phyloP scores from a whole-genome alignment of 2,329 filamentous ascomycete genomes.

The Botryosphaeria dothidea region DNA sequence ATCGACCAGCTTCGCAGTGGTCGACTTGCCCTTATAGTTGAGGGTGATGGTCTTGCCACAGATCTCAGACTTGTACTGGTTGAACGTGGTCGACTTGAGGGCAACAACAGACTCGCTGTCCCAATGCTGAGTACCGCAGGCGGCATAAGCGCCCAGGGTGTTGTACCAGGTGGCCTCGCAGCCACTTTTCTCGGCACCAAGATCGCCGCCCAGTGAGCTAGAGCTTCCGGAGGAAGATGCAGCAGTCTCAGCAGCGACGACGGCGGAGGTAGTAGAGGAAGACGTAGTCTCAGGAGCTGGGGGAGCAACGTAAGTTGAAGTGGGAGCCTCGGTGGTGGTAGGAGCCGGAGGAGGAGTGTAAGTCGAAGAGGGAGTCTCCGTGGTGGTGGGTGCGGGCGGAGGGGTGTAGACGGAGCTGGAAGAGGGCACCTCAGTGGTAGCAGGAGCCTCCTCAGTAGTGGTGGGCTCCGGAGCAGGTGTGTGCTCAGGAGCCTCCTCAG shows the following conservation, averaged over 20 bases:
- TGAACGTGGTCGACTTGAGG: no score
- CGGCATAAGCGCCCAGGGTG: no score
- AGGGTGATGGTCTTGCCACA: slow-evolving; percentile 34
- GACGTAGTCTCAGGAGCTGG: background rate
- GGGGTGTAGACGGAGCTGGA: slow-evolving; percentile 23
- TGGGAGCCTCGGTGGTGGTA: slow-evolving; percentile 7
- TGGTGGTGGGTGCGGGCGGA: slow-evolving; percentile 23
- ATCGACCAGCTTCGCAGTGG: no score
- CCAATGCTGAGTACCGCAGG: no score
- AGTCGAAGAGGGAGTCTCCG: slow-evolving; percentile 3
- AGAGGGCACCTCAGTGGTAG: slow-evolving; percentile 18
- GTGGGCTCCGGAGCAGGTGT: slow-evolving; percentile 25
- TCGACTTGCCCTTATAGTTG: no score
- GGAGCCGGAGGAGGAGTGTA: slow-evolving; percentile 18
- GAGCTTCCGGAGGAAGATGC: slow-evolving; percentile 9
- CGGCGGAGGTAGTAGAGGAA: background rate
- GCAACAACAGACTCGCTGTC: slow-evolving; percentile 31
- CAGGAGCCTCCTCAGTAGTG: slow-evolving; percentile 21
- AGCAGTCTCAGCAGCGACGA: slow-evolving; percentile 6
- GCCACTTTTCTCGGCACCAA: no score
- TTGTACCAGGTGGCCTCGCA: slow-evolving; percentile 38
- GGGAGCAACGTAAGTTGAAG: slow-evolving; percentile 13
- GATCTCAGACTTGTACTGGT: slow-evolving; percentile 38
- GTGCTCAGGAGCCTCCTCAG: slow-evolving; percentile 23
- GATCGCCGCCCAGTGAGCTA: no score